These are phyloP conservation scores for Polysphondylium violaceum DNA, from an alignment of 78 protist genomes.

Conservation along the genomic window DNA sequence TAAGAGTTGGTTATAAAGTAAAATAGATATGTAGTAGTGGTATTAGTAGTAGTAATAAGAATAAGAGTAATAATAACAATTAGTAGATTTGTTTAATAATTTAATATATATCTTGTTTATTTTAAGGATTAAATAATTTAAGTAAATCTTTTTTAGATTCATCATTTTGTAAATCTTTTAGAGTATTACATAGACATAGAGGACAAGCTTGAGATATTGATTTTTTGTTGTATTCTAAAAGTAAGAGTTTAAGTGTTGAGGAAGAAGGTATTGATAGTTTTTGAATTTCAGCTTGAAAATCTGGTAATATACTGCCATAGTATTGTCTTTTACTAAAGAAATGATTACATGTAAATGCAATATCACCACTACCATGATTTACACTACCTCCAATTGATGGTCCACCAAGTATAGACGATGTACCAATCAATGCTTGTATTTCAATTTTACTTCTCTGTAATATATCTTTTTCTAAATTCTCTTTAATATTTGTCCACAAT, in stretches of 20 bases:
- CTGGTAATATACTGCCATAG: constrained; percentile 46
- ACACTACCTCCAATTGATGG: background rate
- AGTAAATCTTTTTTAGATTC: constrained; percentile 23
- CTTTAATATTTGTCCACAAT: constrained; percentile 50
- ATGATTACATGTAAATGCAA: constrained; percentile 76
- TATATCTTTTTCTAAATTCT: constrained; percentile 59
- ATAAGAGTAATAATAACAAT: too few relatives aligned
- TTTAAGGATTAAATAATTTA: constrained; percentile 27
- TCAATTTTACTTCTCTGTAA: constrained; percentile 63
- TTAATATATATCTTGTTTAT: background rate
- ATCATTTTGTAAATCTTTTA: constrained; percentile 36
- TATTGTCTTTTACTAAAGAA: constrained; percentile 41
- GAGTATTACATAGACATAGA: constrained; percentile 38
- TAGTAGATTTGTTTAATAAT: background rate
- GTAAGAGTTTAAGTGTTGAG: constrained; percentile 12
- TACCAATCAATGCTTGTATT: constrained; percentile 30
- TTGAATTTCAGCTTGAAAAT: constrained; percentile 60
- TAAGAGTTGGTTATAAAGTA: too few relatives aligned
- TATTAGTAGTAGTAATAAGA: too few relatives aligned
- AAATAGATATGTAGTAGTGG: too few relatives aligned
- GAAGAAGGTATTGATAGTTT: constrained; percentile 11
- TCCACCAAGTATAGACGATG: background rate
- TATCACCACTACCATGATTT: constrained; percentile 7
- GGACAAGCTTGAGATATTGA: constrained; percentile 74
- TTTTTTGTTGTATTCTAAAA: constrained; percentile 56